Percentiles rank a stretch among this genome's conserved stretches.
phyloP scores from a whole-genome alignment of 2,329 filamentous ascomycete genomes.

The Cordyceps militaris region DNA sequence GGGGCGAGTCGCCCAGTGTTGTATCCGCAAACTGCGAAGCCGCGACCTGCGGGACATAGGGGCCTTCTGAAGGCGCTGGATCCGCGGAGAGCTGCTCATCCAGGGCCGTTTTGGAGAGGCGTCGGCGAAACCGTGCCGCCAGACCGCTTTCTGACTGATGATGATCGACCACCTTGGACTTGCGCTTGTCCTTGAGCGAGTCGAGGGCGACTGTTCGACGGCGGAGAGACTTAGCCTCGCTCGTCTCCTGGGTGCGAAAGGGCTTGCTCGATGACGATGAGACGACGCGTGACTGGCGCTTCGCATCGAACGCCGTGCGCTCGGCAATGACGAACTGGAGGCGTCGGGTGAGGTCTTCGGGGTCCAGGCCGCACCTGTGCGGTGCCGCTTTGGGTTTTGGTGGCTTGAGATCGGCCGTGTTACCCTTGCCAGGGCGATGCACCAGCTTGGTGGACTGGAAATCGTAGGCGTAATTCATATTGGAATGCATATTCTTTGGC shows the following conservation, averaged over 20 bases:
- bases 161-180: constrained; percentile 7
- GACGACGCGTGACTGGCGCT: constrained; percentile 10
- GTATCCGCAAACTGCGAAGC: constrained; percentile 49
- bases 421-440: constrained; percentile 3
- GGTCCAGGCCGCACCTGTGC: constrained; percentile 35
- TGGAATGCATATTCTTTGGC: constrained; percentile 18
- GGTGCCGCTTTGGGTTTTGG: constrained; percentile 18
- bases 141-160: constrained; percentile 1
- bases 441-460: constrained; percentile 8
- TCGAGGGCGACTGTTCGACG: not conserved
- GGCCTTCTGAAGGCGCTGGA: not conserved
- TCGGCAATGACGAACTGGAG: constrained; percentile 44
- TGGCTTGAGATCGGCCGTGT: not conserved
- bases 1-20: constrained; percentile 37
- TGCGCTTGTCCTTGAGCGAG: constrained; percentile 10
- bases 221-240: not conserved
- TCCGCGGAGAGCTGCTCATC: not conserved
- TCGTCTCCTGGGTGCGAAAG: constrained; percentile 1
- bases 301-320: constrained; percentile 37
- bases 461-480: constrained; percentile 22
- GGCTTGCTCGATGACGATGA: constrained; percentile 1
- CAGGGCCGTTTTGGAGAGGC: not conserved
- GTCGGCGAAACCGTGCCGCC: constrained; percentile 3
- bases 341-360: constrained; percentile 47
- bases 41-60: constrained; percentile 46